Conservation (phyloP, 2,329 filamentous ascomycete genomes). For the Bretziella fagacearum region DNA sequence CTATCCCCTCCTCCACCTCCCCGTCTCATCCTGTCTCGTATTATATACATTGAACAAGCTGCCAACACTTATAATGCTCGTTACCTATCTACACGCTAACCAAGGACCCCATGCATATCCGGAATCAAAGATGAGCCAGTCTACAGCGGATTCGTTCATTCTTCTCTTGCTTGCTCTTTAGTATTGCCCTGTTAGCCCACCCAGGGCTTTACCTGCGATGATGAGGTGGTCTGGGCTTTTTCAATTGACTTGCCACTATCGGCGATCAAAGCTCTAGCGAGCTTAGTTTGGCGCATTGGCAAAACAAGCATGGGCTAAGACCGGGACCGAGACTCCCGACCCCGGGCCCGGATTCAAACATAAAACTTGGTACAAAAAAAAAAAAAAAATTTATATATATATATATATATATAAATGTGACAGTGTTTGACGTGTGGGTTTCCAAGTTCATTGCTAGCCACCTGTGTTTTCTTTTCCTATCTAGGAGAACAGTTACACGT, state of each 20-base stretch:
- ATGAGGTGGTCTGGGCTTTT: background rate
- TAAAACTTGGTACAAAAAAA: conserved; percentile 2
- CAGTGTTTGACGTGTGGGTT: background rate
- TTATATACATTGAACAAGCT: background rate
- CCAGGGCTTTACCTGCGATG: background rate
- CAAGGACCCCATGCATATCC: background rate
- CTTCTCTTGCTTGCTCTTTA: background rate
- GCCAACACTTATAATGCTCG: background rate
- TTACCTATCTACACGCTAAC: background rate
- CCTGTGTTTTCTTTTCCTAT: background rate
- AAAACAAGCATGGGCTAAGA: background rate
- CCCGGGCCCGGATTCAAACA: background rate
- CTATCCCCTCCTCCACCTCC: background rate
- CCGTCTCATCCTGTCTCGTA: background rate
- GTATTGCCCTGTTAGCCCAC: background rate
- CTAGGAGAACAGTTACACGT: background rate
- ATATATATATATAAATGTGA: no score
- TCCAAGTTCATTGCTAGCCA: background rate
- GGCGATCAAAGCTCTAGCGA: background rate
- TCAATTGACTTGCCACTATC: background rate
- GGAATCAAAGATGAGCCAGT: background rate
- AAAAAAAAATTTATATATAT: no score
- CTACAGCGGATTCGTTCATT: background rate
- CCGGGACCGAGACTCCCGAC: background rate
- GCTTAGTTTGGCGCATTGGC: background rate